Conservation (phyloP, 805 yeast genomes). For the Hanseniaspora vineae region DNA sequence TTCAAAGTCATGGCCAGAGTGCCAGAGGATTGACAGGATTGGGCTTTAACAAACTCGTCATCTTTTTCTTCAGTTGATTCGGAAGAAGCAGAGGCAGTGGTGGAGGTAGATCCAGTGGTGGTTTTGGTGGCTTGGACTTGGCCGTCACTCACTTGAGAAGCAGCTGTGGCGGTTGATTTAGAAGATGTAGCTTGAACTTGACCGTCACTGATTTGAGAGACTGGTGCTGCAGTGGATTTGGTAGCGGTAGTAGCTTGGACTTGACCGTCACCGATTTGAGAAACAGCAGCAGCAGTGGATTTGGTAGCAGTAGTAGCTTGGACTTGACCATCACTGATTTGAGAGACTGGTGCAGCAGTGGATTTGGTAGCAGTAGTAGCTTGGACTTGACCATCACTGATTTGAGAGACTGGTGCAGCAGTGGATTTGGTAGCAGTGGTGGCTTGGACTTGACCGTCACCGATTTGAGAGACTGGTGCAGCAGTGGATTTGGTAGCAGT, state of each 20-base stretch:
- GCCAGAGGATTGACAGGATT: slow-evolving; percentile 19
- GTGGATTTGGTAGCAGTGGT: slow-evolving; percentile 18
- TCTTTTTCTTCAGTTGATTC: not conserved
- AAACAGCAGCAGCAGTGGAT: slow-evolving; percentile 14
- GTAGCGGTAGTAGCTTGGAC: slow-evolving; percentile 16
- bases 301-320: slow-evolving; percentile 27
- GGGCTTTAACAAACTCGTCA: slow-evolving; percentile 6
- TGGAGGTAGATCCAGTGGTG: slow-evolving; percentile 10
- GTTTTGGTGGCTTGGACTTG: slow-evolving; percentile 18
- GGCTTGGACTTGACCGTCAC: slow-evolving; percentile 36
- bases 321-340: slow-evolving; percentile 34
- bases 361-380: slow-evolving; percentile 12
- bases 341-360: slow-evolving; percentile 24
- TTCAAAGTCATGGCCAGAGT: slow-evolving; percentile 40
- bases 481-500: slow-evolving; percentile 25
- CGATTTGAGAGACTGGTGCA: slow-evolving; percentile 29
- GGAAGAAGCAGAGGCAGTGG: slow-evolving; percentile 15
- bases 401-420: slow-evolving; percentile 27
- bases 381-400: slow-evolving; percentile 34
- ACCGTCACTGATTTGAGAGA: slow-evolving; percentile 33
- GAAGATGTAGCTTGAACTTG: slow-evolving; percentile 31
- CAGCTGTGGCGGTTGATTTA: slow-evolving; percentile 16
- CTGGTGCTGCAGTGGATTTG: slow-evolving; percentile 12
- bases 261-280: slow-evolving; percentile 29
- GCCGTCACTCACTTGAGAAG: slow-evolving; percentile 7